phyloP scores from a whole-genome alignment of 31 red algal genomes.

The Odonthalia washingtoniensis region DNA sequence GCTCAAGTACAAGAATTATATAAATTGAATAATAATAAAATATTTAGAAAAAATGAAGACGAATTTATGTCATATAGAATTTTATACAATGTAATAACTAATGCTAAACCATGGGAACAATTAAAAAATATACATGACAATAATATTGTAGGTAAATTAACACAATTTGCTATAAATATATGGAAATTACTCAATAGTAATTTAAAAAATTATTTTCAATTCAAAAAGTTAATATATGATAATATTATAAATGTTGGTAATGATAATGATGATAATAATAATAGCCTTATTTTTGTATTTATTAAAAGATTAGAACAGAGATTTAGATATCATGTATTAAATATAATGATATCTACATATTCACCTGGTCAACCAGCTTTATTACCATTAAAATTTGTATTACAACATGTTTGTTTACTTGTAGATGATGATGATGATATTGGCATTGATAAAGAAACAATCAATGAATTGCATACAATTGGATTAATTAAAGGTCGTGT shows the following conservation, averaged over 20 bases:
- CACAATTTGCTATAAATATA: conserved; percentile 52
- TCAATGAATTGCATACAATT: background rate
- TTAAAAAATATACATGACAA: too few species aligned
- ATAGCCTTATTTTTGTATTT: conserved; percentile 64
- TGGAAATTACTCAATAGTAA: conserved; percentile 32
- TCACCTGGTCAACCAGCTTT: conserved; percentile 52
- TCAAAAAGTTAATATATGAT: conserved; percentile 53
- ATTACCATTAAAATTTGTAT: conserved; percentile 41
- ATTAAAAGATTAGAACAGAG: conserved; percentile 51
- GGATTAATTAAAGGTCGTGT: conserved; percentile 21
- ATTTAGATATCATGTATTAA: conserved; percentile 57
- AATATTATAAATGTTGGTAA: too few species aligned
- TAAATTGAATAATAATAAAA: background rate
- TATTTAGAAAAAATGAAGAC: conserved; percentile 67
- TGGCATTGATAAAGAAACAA: conserved; percentile 11
- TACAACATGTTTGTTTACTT: conserved; percentile 24
- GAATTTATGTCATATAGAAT: conserved; percentile 87
- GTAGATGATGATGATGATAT: background rate
- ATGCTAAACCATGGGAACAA: conserved; percentile 71
- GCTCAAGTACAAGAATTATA: conserved; percentile 75
- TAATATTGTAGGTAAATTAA: conserved; percentile 53
- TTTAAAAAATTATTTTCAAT: conserved; percentile 63
- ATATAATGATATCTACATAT: conserved; percentile 49
- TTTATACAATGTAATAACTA: conserved; percentile 71
- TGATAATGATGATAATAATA: conserved; percentile 37